Evolutionary conservation across 306 rosid genomes (phyloP).

Genomic region (Fragaria iinumae): DNA sequence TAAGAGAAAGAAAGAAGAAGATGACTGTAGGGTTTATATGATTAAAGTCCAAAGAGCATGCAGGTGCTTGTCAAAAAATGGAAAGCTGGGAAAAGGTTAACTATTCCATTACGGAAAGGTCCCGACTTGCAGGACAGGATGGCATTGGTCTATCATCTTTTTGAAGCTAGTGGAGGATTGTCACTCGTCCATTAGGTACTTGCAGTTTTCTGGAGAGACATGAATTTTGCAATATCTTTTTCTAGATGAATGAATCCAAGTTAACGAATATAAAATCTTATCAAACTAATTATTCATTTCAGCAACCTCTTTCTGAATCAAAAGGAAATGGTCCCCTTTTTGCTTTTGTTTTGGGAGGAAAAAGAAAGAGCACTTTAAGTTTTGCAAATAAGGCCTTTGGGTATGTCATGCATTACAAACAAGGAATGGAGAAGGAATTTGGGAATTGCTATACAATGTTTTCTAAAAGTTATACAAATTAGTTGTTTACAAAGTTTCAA

Average conservation of each 20-base stretch:
- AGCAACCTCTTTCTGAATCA: no score
- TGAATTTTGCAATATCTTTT: not conserved
- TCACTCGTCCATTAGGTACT: not conserved
- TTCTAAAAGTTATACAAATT: no score
- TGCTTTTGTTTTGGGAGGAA: not conserved
- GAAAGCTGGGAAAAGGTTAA: not conserved
- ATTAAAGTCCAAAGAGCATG: not conserved
- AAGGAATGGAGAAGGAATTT: not conserved
- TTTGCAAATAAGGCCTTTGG: not conserved
- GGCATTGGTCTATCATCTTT: not conserved
- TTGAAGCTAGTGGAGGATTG: not conserved
- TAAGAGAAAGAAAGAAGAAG: not conserved
- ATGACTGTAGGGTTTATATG: no score
- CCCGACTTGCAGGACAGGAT: not conserved
- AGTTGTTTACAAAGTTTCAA: no score
- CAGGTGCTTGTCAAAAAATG: not conserved
- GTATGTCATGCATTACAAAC: not conserved
- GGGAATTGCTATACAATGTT: no score
- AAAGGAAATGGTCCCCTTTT: no score
- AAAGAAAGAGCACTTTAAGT: not conserved
- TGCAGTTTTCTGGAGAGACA: not conserved
- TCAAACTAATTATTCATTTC: not conserved
- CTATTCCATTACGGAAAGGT: not conserved
- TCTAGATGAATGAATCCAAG: conserved; percentile 2
- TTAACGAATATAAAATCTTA: not conserved